These are phyloP conservation scores for Boechera retrofracta DNA, from an alignment of 345 rosid genomes.

Conservation along the genomic window DNA sequence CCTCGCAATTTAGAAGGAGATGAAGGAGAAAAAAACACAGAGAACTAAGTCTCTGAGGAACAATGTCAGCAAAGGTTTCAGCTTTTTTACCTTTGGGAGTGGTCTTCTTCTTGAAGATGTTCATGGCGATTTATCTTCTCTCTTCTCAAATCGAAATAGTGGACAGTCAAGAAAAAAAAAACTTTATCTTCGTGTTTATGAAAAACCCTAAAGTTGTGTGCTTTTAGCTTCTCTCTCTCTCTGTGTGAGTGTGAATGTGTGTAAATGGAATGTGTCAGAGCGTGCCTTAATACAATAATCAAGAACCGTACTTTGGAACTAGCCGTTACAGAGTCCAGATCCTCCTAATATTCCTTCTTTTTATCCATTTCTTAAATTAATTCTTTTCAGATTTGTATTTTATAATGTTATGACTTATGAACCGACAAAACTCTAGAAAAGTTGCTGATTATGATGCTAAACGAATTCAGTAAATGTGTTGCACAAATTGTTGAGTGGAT, in stretches of 20 bases:
- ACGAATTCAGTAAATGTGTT: not conserved
- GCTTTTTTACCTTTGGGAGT: slow-evolving; percentile 73
- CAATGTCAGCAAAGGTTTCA: not conserved
- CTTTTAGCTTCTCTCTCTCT: not conserved
- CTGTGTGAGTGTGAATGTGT: not conserved
- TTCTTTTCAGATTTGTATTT: not conserved
- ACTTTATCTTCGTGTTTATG: not conserved
- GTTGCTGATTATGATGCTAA: not conserved
- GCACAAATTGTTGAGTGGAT: too few species aligned
- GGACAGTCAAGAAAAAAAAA: not conserved
- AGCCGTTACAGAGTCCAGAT: slow-evolving; percentile 46
- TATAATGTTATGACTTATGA: not conserved
- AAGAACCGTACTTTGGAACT: slow-evolving; percentile 37
- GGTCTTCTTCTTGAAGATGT: slow-evolving; percentile 88
- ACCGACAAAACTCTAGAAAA: slow-evolving; percentile 20
- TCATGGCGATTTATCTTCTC: slow-evolving; percentile 46
- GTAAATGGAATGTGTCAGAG: slow-evolving; percentile 32
- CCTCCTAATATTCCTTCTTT: slow-evolving; percentile 37
- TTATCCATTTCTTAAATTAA: slow-evolving; percentile 13
- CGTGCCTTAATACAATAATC: slow-evolving; percentile 34
- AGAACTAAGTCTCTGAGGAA: not conserved
- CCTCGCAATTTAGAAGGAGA: not conserved
- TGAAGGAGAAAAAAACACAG: not conserved
- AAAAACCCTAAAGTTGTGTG: slow-evolving; percentile 23
- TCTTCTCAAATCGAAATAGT: not conserved